phyloP scores from a whole-genome alignment of 495 filamentous ascomycete genomes.

The Trichoderma gamsii region DNA sequence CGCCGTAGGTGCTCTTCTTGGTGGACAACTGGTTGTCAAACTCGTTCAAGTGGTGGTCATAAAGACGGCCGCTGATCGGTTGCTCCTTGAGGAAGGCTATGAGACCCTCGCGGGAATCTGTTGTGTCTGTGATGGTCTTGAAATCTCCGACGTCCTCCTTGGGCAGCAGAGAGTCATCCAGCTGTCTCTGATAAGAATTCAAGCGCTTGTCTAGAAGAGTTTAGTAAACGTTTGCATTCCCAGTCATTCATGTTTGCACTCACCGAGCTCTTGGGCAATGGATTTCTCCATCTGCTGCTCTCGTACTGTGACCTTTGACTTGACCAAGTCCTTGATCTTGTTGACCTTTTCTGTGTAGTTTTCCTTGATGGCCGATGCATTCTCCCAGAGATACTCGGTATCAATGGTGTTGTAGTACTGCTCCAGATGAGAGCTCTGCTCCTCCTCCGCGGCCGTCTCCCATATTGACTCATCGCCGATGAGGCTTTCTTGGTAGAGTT shows the following conservation, averaged over 20 bases:
- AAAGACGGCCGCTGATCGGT: neutral
- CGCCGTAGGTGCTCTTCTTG: slow-evolving; percentile 1
- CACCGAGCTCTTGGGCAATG: neutral
- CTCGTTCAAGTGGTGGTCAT: slow-evolving; percentile 1
- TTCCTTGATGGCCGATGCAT: neutral
- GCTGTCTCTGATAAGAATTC: neutral
- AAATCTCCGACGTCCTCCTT: slow-evolving; percentile 4
- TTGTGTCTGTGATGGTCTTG: slow-evolving; percentile 5
- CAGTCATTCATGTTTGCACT: neutral
- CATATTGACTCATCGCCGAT: slow-evolving; percentile 1
- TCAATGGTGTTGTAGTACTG: slow-evolving; percentile 7
- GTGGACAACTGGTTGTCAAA: slow-evolving; percentile 7
- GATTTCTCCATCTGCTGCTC: neutral
- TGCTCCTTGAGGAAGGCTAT: neutral
- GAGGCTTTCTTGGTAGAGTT: neutral
- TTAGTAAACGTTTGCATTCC: neutral
- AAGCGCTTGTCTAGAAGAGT: neutral
- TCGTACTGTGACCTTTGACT: neutral
- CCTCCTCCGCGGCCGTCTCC: slow-evolving; percentile 2
- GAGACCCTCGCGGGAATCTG: neutral
- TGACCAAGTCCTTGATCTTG: neutral
- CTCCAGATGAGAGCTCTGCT: neutral
- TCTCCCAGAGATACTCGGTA: neutral
- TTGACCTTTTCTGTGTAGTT: slow-evolving; percentile 8
- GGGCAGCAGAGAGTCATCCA: slow-evolving; percentile 6